Evolutionary conservation across 2,329 filamentous ascomycete species (phyloP).

Genomic region (Parafenestella ontariensis): DNA sequence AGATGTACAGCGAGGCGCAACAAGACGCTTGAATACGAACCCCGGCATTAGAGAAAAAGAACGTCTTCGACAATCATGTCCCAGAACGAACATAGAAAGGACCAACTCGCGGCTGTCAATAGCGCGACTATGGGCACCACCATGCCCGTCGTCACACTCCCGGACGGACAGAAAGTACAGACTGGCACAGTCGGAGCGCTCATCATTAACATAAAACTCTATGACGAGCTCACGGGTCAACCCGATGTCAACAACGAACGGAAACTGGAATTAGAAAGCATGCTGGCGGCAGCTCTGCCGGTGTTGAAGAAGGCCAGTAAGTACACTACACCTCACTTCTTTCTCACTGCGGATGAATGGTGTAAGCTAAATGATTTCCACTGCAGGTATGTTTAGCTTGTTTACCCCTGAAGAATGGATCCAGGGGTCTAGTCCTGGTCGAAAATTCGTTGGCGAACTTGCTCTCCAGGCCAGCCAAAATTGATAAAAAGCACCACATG

Average conservation of each 20-base stretch:
- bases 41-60: neutral
- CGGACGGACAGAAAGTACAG: conserved; percentile 8
- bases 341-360: neutral
- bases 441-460: conserved; percentile 10
- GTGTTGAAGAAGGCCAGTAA: conserved; percentile 5
- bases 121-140: conserved; percentile 8
- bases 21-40: neutral
- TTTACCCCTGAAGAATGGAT: conserved; percentile 16
- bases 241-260: neutral
- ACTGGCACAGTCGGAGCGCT: conserved; percentile 13
- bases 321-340: neutral
- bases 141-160: conserved; percentile 12
- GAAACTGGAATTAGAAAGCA: conserved; percentile 1
- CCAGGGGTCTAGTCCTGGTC: conserved; percentile 6
- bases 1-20: neutral
- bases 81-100: neutral
- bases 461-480: neutral
- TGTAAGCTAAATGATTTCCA: neutral
- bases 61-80: conserved; percentile 3
- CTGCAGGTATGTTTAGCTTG: conserved; percentile 10
- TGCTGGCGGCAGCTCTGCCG: conserved; percentile 6
- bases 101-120: conserved; percentile 8
- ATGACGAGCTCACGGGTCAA: conserved; percentile 5
- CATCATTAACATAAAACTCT: conserved; percentile 8
- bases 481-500: neutral